phyloP scores from a whole-genome alignment of 129 eudicot species.

The Pseudognaphalium luteoalbum region DNA sequence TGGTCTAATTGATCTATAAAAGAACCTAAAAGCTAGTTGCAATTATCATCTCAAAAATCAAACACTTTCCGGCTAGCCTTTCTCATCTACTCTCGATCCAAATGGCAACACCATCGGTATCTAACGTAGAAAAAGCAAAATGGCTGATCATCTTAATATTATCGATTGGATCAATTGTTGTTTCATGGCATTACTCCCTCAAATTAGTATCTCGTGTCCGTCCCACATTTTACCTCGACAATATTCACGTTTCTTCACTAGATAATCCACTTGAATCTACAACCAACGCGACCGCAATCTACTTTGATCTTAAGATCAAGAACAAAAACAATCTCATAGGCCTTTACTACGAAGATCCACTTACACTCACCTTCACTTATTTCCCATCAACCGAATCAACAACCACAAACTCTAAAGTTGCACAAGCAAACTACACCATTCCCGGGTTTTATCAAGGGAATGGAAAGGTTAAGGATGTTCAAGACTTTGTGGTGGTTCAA shows the following conservation, averaged over 20 bases:
- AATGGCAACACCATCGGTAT: too few relatives aligned
- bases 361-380: neutral
- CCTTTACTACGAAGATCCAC: neutral
- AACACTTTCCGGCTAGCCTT: too few relatives aligned
- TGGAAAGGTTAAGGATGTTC: constrained; percentile 16
- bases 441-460: constrained; percentile 20
- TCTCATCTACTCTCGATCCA: too few relatives aligned
- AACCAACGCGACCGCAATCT: neutral
- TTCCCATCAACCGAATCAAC: neutral
- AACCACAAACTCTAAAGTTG: neutral
- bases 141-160: too few relatives aligned
- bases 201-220: neutral
- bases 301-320: neutral
- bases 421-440: neutral
- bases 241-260: neutral
- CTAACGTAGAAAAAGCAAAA: too few relatives aligned
- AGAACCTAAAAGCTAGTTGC: too few relatives aligned
- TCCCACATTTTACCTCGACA: neutral
- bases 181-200: too few relatives aligned
- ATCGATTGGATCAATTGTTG: too few relatives aligned
- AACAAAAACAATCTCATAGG: neutral
- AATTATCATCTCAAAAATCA: too few relatives aligned
- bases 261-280: neutral
- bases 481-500: constrained; percentile 3
- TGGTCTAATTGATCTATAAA: too few relatives aligned